Evolutionary conservation across 2,329 filamentous ascomycete species (phyloP).

Genomic region (Ascocoryne sarcoides): DNA sequence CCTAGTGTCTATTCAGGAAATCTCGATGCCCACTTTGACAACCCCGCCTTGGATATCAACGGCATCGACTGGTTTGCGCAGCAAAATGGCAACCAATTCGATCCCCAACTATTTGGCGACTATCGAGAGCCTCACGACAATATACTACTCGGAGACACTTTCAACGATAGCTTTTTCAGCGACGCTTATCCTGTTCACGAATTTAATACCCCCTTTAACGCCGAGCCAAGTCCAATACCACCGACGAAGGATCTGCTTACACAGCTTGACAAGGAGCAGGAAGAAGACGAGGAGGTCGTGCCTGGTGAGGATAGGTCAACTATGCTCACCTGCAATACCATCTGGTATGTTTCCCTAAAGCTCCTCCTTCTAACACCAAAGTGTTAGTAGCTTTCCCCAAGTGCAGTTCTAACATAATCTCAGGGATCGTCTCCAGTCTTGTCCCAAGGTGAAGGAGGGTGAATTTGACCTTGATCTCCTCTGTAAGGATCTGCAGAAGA

Average conservation of each 20-base stretch:
- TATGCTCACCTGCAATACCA: constrained; percentile 78
- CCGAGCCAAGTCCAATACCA: constrained; percentile 33
- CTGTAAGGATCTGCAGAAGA: constrained; percentile 86
- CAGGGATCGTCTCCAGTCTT: constrained; percentile 85
- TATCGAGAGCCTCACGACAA: constrained; percentile 88
- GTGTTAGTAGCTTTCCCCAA: too few species aligned
- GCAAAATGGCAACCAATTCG: constrained; percentile 79
- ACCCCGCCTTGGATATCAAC: constrained; percentile 38
- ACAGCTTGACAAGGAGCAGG: constrained; percentile 69
- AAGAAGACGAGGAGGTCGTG: constrained; percentile 59
- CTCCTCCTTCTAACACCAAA: background rate
- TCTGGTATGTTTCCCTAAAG: constrained; percentile 61
- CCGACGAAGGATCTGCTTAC: constrained; percentile 64
- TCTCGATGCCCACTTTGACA: constrained; percentile 11
- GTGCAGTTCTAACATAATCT: constrained; percentile 4
- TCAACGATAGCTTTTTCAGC: constrained; percentile 42
- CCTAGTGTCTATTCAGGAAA: constrained; percentile 19
- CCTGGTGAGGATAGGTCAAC: constrained; percentile 51
- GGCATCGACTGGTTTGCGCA: constrained; percentile 67
- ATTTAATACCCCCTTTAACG: constrained; percentile 74
- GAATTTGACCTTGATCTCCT: constrained; percentile 91
- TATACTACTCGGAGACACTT: constrained; percentile 53
- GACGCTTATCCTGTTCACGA: constrained; percentile 73
- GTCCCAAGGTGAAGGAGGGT: constrained; percentile 78
- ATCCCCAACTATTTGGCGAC: constrained; percentile 83